phyloP scores from a whole-genome alignment of 2,329 filamentous ascomycete genomes.

The Diaporthe sp. region DNA sequence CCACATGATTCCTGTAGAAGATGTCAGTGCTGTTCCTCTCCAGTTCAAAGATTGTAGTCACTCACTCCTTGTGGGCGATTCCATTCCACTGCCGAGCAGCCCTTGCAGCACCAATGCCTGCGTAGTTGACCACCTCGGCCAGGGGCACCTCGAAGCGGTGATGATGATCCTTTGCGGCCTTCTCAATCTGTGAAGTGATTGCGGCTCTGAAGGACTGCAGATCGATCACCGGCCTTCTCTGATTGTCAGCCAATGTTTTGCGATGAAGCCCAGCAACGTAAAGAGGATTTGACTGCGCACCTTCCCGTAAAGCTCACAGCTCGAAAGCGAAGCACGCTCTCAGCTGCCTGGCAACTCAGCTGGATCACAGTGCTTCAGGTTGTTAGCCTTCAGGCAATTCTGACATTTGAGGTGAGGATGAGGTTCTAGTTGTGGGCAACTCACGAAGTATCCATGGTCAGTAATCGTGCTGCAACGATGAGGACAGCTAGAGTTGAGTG shows the following conservation, averaged over 20 bases:
- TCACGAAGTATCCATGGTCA: background rate
- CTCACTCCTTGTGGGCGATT: constrained; percentile 10
- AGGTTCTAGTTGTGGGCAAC: background rate
- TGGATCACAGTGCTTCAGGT: background rate
- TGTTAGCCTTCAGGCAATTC: background rate
- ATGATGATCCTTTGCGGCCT: background rate
- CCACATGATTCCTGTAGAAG: constrained; percentile 10
- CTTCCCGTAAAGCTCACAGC: background rate
- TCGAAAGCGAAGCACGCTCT: constrained; percentile 23
- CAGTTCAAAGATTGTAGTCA: fast-evolving
- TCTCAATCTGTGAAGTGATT: background rate
- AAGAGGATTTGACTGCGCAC: background rate
- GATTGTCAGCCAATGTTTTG: background rate
- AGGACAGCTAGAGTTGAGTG: background rate
- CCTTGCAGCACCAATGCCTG: background rate
- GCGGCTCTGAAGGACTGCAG: background rate
- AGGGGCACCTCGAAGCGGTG: constrained; percentile 16
- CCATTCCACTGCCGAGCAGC: constrained; percentile 22
- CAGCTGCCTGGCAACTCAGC: constrained; percentile 19
- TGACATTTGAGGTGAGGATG: too few relatives aligned
- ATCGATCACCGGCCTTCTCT: background rate
- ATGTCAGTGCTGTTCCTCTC: background rate
- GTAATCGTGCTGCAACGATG: background rate
- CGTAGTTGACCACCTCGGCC: background rate
- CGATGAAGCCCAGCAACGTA: background rate